Conservation (phyloP, 805 yeast species). For the Clavispora fructus region DNA sequence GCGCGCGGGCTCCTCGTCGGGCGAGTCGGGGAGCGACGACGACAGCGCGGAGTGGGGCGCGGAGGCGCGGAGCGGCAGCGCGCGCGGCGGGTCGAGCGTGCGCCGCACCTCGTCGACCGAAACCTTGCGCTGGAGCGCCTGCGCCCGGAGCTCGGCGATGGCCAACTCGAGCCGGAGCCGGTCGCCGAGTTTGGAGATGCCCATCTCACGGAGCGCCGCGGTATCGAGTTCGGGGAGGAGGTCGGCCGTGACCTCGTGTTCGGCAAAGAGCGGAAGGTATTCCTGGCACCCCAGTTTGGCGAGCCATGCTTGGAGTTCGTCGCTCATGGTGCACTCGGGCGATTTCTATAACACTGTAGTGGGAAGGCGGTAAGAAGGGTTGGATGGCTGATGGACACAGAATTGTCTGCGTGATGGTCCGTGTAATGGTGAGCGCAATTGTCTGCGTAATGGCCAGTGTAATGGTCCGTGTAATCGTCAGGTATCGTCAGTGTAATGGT, state of each 20-base stretch:
- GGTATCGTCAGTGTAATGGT: too few species aligned
- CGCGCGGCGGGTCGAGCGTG: slow-evolving; percentile 2
- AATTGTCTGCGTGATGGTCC: too few species aligned
- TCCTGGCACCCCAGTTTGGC: slow-evolving; percentile 30
- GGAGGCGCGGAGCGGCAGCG: too few species aligned
- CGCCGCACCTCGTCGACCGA: slow-evolving; percentile 9
- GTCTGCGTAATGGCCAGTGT: too few species aligned
- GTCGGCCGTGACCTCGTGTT: slow-evolving; percentile 53
- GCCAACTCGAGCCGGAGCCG: slow-evolving; percentile 63
- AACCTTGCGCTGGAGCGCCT: slow-evolving; percentile 4
- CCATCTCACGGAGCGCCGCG: slow-evolving; percentile 63
- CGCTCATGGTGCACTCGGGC: slow-evolving; percentile 4
- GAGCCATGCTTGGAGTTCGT: slow-evolving; percentile 34
- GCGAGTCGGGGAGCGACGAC: not conserved
- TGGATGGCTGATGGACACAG: too few species aligned
- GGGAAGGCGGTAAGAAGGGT: too few species aligned
- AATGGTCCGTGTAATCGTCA: too few species aligned
- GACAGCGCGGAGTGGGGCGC: too few species aligned
- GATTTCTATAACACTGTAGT: too few species aligned
- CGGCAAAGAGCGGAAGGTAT: slow-evolving; percentile 28
- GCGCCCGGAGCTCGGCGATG: slow-evolving; percentile 39
- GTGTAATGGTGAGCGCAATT: too few species aligned
- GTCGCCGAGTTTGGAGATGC: slow-evolving; percentile 78
- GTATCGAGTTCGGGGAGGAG: slow-evolving; percentile 58
- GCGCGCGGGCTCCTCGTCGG: slow-evolving; percentile 5